Evolutionary conservation across 2,329 filamentous ascomycete genomes (phyloP), one percentile per base, ranked within the genome.

Genomic region (Ceratocystis huliohia): DNA sequence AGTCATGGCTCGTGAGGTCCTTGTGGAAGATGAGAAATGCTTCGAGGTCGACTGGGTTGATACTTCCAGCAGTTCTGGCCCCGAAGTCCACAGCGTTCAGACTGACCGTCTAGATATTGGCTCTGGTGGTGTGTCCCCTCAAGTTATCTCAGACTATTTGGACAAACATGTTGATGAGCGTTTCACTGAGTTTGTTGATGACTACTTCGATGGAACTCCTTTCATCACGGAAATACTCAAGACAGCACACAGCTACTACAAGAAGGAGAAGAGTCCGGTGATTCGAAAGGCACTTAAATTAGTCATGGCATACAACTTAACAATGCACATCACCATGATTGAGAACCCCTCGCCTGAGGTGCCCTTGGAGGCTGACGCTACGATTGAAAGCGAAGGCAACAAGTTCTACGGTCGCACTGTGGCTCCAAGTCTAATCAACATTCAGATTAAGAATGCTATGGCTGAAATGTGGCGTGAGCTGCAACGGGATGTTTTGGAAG

Each of bases 341-440:
- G 91, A 96, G 77, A 91, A 90, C 70, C 83, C 94, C 68, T 89
- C 89, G 22, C 87, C 90, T 15, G 91, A 96, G 73, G 13, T 41
- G 3, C 37, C 37, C 10, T 85, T 91, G 69, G 78, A 81, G 28
- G 81, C 92, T 74, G 82, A 89, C 65, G 93, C 92, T 70, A 88
- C 89, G 78, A 93, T 97, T 70, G 86, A 93, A 64, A 89, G 94
- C 72, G 85, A 89, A 72, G 84, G 87, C 65, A 96, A 91, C 70
- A 94, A 90, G 75, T 96, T 88, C 81, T 88, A 84, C 72, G 92
- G 92, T 73, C 93, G 93, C 80, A 92, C 88, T 45, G 86, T 96
- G 69, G 93, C 93, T 17, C 93, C 93, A 13, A 92, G 96, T 74
- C 96, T 97, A 92, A 95, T 97, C 84, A 97, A 96, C 81, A 96